Evolutionary conservation across 2,329 filamentous ascomycete species (phyloP).

Genomic region (Fusarium floridanum): DNA sequence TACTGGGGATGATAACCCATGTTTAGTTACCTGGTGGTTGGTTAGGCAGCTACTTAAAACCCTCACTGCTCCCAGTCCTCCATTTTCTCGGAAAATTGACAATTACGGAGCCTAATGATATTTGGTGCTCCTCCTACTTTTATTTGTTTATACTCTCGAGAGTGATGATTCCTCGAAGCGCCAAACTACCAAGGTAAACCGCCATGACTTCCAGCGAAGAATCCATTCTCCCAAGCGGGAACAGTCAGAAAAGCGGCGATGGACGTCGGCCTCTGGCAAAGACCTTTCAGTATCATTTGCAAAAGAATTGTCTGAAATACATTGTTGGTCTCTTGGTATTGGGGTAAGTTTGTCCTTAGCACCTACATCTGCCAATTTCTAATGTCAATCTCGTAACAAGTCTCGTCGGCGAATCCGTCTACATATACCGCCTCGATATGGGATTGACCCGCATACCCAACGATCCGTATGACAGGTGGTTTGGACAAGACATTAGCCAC

Average conservation of each 20-base stretch:
- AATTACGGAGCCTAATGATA: no score
- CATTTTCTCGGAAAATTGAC: no score
- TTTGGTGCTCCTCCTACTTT: no score
- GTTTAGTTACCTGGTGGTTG: no score
- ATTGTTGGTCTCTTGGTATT: background rate
- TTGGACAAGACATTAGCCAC: background rate
- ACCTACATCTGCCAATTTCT: background rate
- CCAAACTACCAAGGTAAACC: background rate
- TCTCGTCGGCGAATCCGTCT: background rate
- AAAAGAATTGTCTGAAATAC: background rate
- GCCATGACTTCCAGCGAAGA: background rate
- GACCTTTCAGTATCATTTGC: background rate
- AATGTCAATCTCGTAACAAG: background rate
- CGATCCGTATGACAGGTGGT: background rate
- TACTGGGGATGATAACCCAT: no score
- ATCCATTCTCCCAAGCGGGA: background rate
- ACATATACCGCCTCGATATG: background rate
- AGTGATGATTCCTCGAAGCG: background rate
- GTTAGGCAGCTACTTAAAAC: background rate
- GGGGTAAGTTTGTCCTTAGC: background rate
- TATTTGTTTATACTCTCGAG: background rate
- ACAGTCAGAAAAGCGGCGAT: background rate
- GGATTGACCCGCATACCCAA: background rate
- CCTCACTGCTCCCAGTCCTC: background rate
- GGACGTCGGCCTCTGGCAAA: background rate